phyloP scores from a whole-genome alignment of 352 stramenopile species.

The Globisporangium abappressorium region DNA sequence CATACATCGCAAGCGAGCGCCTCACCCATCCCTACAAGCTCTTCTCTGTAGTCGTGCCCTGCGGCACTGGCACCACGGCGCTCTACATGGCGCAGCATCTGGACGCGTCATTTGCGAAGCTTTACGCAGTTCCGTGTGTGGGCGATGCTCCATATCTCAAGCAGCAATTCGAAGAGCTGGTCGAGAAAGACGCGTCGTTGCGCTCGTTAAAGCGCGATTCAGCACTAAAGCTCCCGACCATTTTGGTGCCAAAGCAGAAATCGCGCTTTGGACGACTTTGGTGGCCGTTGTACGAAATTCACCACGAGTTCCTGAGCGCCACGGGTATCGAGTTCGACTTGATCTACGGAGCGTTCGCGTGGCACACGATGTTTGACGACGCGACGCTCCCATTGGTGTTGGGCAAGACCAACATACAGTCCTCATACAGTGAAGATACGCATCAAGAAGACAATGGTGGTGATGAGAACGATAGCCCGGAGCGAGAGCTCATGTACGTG shows the following conservation, averaged over 20 bases:
- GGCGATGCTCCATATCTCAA: conserved; percentile 56
- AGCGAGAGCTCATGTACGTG: conserved; percentile 69
- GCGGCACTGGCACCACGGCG: conserved; percentile 74
- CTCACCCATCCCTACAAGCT: conserved; percentile 11
- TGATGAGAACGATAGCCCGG: neutral
- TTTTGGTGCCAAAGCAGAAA: conserved; percentile 50
- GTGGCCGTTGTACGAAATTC: conserved; percentile 46
- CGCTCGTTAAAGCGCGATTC: conserved; percentile 5
- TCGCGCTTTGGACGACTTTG: conserved; percentile 69
- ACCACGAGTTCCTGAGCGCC: conserved; percentile 56
- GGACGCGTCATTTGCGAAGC: conserved; percentile 24
- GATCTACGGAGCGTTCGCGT: conserved; percentile 71
- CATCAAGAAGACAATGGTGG: neutral
- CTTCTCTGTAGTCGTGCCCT: conserved; percentile 69
- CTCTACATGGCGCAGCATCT: conserved; percentile 80
- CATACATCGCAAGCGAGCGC: conserved; percentile 30
- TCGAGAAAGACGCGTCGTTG: conserved; percentile 20
- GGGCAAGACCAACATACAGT: neutral
- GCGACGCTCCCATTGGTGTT: conserved; percentile 34
- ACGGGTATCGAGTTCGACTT: conserved; percentile 75
- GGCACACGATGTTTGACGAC: conserved; percentile 73
- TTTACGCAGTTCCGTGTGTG: conserved; percentile 74
- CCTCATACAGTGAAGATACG: neutral
- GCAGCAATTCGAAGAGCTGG: conserved; percentile 50
- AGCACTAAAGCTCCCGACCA: conserved; percentile 23